Conservation (phyloP, 306 rosid species). For the Vigna reflexopilosa region DNA sequence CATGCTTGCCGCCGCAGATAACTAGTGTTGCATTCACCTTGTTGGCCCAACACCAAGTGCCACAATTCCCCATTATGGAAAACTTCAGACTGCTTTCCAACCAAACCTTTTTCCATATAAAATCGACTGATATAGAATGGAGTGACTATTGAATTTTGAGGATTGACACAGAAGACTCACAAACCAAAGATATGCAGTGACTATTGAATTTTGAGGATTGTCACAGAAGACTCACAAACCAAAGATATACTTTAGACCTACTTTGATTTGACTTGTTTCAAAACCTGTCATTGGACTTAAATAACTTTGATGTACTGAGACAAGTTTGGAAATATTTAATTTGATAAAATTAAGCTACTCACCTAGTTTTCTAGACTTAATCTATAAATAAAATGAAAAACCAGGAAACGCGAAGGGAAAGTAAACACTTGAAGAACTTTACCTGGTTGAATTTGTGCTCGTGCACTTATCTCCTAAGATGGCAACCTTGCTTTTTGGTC, state of each 20-base stretch:
- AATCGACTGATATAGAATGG: background rate
- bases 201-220: conserved; percentile 28
- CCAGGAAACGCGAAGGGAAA: conserved; percentile 22
- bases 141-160: conserved; percentile 28
- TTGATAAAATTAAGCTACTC: conserved; percentile 13
- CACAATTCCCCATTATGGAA: conserved; percentile 44
- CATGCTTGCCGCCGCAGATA: conserved; percentile 50
- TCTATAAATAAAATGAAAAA: conserved; percentile 37
- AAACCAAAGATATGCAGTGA: conserved; percentile 29
- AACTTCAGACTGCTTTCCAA: conserved; percentile 40
- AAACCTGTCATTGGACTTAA: background rate
- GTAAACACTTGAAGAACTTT: conserved; percentile 20
- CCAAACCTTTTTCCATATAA: conserved; percentile 34
- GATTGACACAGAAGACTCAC: conserved; percentile 18
- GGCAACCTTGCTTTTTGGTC: conserved; percentile 15
- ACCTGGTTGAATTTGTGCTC: conserved; percentile 28
- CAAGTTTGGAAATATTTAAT: conserved; percentile 15
- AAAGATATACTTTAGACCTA: conserved; percentile 25
- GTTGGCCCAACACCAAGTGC: conserved; percentile 48
- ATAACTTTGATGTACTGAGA: background rate
- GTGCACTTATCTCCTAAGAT: background rate
- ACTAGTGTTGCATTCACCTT: conserved; percentile 50
- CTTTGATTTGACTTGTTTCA: conserved; percentile 7
- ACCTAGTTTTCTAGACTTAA: conserved; percentile 16
- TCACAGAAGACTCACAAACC: conserved; percentile 9